phyloP scores from a whole-genome alignment of 768 basidiomycete genomes.

The Phylloporus sp. region DNA sequence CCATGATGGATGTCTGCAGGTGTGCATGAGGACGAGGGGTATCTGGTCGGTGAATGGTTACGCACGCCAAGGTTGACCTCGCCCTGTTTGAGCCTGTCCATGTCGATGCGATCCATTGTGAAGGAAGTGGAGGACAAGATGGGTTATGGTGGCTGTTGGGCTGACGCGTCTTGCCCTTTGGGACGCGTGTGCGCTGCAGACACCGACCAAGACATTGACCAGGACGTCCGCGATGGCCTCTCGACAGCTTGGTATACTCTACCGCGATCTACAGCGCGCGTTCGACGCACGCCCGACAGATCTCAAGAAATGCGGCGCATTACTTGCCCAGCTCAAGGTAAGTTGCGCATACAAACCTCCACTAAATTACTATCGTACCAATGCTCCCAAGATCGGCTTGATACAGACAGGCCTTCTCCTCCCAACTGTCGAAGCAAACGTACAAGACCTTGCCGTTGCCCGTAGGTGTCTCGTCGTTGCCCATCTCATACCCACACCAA shows the following conservation, averaged over 20 bases:
- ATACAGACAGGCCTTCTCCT: constrained; percentile 74
- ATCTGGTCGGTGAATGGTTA: constrained; percentile 11
- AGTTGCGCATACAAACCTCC: background rate
- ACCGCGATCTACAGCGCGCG: constrained; percentile 62
- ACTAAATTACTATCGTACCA: background rate
- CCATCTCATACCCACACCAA: background rate
- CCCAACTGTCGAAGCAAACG: constrained; percentile 60
- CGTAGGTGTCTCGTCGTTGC: constrained; percentile 47
- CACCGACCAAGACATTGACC: background rate
- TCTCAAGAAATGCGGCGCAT: constrained; percentile 57
- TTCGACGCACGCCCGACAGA: constrained; percentile 66
- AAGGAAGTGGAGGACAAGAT: constrained; percentile 20
- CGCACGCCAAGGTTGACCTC: constrained; percentile 96
- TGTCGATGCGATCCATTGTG: constrained; percentile 67
- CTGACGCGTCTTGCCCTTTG: constrained; percentile 49
- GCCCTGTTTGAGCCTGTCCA: constrained; percentile 84
- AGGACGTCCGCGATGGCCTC: constrained; percentile 45
- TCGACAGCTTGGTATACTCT: constrained; percentile 53
- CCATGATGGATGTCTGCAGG: constrained; percentile 95
- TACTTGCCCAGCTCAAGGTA: constrained; percentile 78
- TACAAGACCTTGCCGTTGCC: constrained; percentile 67
- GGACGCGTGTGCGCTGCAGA: constrained; percentile 38
- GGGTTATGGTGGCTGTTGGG: constrained; percentile 25
- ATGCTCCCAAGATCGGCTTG: constrained; percentile 56
- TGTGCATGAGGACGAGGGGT: background rate